Conservation (phyloP, 768 basidiomycete species). For the Podaxis rugospora region DNA sequence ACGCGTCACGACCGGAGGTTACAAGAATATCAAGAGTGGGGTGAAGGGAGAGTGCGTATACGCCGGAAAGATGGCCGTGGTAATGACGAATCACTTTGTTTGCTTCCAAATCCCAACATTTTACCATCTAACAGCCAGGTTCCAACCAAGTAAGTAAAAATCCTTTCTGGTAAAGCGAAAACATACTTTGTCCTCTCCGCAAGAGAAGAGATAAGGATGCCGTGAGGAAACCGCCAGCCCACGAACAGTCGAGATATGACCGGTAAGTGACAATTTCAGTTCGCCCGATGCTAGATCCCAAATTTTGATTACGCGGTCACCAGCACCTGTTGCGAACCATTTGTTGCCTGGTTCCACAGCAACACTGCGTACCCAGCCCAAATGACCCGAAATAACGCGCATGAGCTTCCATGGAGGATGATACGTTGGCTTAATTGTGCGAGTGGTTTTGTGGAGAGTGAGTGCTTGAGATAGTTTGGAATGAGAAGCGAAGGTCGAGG, state of each 20-base stretch:
- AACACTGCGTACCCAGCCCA: conserved; percentile 96
- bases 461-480: conserved; percentile 82
- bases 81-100: conserved; percentile 99
- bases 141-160: neutral
- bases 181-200: conserved; percentile 92
- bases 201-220: conserved; percentile 97
- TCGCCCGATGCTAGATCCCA: conserved; percentile 99
- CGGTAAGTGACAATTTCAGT: conserved; percentile 92
- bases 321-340: conserved; percentile 98
- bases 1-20: conserved; percentile 93
- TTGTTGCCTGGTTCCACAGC: conserved; percentile 97
- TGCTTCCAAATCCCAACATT: conserved; percentile 98
- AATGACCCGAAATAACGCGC: conserved; percentile 94
- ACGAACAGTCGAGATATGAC: conserved; percentile 95
- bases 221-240: conserved; percentile 89
- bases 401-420: conserved; percentile 96
- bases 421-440: conserved; percentile 92
- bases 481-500: conserved; percentile 66
- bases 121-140: conserved; percentile 78
- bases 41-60: conserved; percentile 90
- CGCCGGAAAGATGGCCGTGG: conserved; percentile 96
- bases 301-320: conserved; percentile 97
- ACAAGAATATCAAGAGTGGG: conserved; percentile 95
- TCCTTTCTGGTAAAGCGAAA: neutral
- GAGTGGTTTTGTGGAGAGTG: conserved; percentile 86